These are phyloP conservation scores for Cladosporium phlei DNA, from an alignment of 2,329 filamentous ascomycete genomes.

Conservation along the genomic window DNA sequence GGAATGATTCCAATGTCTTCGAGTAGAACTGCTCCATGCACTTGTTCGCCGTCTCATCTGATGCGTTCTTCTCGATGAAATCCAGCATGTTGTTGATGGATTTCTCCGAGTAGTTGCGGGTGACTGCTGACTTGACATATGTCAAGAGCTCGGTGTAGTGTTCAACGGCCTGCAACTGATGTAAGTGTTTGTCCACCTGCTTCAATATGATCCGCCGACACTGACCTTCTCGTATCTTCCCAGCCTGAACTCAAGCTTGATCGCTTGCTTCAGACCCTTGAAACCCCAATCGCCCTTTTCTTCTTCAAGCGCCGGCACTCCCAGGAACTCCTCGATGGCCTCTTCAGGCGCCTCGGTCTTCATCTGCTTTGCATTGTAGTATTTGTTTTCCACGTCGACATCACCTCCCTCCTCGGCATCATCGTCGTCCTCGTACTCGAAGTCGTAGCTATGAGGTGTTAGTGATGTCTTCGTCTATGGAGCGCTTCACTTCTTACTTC, in stretches of 20 bases:
- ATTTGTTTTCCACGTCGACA: slow-evolving; percentile 97
- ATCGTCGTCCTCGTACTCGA: slow-evolving; percentile 93
- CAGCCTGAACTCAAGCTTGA: slow-evolving; percentile 94
- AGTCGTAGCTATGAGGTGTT: slow-evolving; percentile 67
- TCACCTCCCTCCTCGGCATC: slow-evolving; percentile 84
- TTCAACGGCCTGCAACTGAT: slow-evolving; percentile 65
- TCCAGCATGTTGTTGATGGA: slow-evolving; percentile 99
- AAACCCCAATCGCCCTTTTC: slow-evolving; percentile 99
- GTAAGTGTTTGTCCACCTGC: slow-evolving; percentile 2
- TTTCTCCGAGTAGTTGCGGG: slow-evolving; percentile 97
- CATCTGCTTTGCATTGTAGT: slow-evolving; percentile 98
- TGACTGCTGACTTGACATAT: slow-evolving; percentile 95
- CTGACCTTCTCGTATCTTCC: slow-evolving; percentile 75
- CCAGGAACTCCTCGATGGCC: slow-evolving; percentile 88
- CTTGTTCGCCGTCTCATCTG: slow-evolving; percentile 63
- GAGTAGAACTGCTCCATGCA: slow-evolving; percentile 97
- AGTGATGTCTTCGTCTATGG: slow-evolving; percentile 21
- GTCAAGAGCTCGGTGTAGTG: slow-evolving; percentile 94
- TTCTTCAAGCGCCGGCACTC: slow-evolving; percentile 73
- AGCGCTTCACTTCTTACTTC: slow-evolving; percentile 59
- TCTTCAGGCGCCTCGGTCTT: slow-evolving; percentile 82
- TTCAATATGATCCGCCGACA: neutral
- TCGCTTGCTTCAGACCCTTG: slow-evolving; percentile 95
- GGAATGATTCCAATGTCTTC: slow-evolving; percentile 86
- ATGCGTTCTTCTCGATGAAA: slow-evolving; percentile 86